A percentile compares a stretch with the other conserved stretches of the same genome.
Conservation (phyloP, 345 rosid species). For the Anacardium occidentale region DNA sequence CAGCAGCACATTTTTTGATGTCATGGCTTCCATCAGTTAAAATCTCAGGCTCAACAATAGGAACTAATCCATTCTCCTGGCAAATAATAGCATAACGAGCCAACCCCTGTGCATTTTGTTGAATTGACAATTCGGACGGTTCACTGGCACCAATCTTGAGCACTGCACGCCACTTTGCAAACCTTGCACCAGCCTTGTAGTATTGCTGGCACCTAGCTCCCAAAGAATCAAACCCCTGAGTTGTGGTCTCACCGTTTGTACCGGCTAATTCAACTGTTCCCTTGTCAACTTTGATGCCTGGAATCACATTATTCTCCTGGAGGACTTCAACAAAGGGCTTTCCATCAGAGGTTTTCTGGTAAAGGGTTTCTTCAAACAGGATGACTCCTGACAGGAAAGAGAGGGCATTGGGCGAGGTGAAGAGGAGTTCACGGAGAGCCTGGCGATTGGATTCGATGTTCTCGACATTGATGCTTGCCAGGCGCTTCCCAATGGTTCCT, state of each 20-base stretch:
- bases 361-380: slow-evolving; percentile 93
- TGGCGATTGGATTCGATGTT: slow-evolving; percentile 93
- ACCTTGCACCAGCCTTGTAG: slow-evolving; percentile 91
- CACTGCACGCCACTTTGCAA: slow-evolving; percentile 97
- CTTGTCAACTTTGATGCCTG: slow-evolving; percentile 96
- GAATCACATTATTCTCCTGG: slow-evolving; percentile 69
- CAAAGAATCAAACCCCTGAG: slow-evolving; percentile 86
- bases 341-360: slow-evolving; percentile 74
- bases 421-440: slow-evolving; percentile 90
- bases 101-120: slow-evolving; percentile 89
- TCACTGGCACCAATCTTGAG: slow-evolving; percentile 83
- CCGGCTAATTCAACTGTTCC: slow-evolving; percentile 85
- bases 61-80: slow-evolving; percentile 91
- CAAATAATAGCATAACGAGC: slow-evolving; percentile 95
- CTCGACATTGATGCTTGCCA: slow-evolving; percentile 84
- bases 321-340: slow-evolving; percentile 84
- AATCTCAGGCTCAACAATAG: slow-evolving; percentile 90
- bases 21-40: slow-evolving; percentile 85
- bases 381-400: slow-evolving; percentile 85
- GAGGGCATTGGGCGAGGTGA: slow-evolving; percentile 71
- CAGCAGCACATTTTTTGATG: slow-evolving; percentile 79
- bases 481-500: slow-evolving; percentile 94
- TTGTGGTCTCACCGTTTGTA: slow-evolving; percentile 86
- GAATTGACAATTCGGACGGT: slow-evolving; percentile 77
- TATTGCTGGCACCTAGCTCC: slow-evolving; percentile 81